phyloP scores from a whole-genome alignment of 805 yeast species.

The Candida fluviatilis region DNA sequence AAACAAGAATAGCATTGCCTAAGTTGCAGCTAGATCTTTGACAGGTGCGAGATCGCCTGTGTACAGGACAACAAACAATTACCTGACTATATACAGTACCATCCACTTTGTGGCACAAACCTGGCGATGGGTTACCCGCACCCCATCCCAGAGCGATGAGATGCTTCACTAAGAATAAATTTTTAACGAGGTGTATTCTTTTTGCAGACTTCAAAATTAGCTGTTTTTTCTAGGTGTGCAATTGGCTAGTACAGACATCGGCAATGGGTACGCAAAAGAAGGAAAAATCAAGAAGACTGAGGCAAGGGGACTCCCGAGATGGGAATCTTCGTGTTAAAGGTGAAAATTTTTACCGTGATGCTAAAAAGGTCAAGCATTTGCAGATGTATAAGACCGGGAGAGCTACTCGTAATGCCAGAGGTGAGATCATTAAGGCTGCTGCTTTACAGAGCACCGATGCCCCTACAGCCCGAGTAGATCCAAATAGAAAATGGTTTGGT shows the following conservation, averaged over 20 bases:
- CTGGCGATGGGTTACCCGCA: background rate
- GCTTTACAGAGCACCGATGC: conserved; percentile 80
- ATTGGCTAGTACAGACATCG: background rate
- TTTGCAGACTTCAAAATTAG: too few relatives aligned
- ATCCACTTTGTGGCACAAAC: too few relatives aligned
- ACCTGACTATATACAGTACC: too few relatives aligned
- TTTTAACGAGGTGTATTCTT: background rate
- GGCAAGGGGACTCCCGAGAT: conserved; percentile 78
- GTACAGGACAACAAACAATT: too few relatives aligned
- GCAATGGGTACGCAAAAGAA: conserved; percentile 90
- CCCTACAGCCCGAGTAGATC: conserved; percentile 91
- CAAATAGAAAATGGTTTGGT: conserved; percentile 96
- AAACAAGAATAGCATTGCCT: too few relatives aligned
- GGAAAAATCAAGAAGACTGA: conserved; percentile 80
- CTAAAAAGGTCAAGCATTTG: conserved; percentile 83
- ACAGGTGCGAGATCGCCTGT: too few relatives aligned
- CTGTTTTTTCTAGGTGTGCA: too few relatives aligned
- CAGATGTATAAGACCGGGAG: conserved; percentile 92
- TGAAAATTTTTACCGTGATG: conserved; percentile 93
- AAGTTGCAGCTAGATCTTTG: too few relatives aligned
- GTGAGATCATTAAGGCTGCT: conserved; percentile 86
- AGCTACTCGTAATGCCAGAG: conserved; percentile 80
- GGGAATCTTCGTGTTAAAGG: conserved; percentile 94
- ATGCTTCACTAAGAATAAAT: background rate
- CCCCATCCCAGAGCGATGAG: background rate